phyloP scores from a whole-genome alignment of 2,329 filamentous ascomycete species.

The Sphaerulina vaccinii region DNA sequence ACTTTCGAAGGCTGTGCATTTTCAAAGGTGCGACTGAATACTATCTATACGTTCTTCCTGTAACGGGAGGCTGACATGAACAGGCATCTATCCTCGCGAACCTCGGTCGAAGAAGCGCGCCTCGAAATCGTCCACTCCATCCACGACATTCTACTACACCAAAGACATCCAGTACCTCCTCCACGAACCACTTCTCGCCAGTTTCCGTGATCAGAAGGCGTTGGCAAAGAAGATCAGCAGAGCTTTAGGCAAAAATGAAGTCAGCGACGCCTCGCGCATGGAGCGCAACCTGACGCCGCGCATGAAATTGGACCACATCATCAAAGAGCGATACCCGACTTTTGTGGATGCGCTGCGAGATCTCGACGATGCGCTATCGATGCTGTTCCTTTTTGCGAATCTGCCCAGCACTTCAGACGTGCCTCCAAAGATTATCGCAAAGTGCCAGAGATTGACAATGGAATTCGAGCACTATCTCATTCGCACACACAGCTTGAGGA shows the following conservation, averaged over 20 bases:
- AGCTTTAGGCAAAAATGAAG: constrained; percentile 87
- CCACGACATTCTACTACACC: constrained; percentile 87
- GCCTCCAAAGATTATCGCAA: constrained; percentile 90
- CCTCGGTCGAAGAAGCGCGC: constrained; percentile 97
- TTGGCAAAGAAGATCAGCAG: constrained; percentile 96
- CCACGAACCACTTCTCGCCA: constrained; percentile 88
- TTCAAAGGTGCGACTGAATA: constrained; percentile 72
- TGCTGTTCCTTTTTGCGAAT: constrained; percentile 97
- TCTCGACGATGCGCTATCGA: constrained; percentile 91
- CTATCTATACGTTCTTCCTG: not conserved
- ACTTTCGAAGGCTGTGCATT: constrained; percentile 97
- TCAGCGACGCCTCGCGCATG: constrained; percentile 80
- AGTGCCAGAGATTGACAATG: constrained; percentile 87
- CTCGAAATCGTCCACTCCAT: constrained; percentile 82
- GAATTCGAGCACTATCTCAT: constrained; percentile 99
- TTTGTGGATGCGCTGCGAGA: constrained; percentile 93
- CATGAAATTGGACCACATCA: constrained; percentile 92
- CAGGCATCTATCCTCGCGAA: constrained; percentile 92
- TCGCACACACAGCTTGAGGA: constrained; percentile 82
- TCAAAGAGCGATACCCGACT: constrained; percentile 96
- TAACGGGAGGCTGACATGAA: not conserved
- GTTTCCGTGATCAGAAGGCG: constrained; percentile 95
- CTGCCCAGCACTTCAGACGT: constrained; percentile 86
- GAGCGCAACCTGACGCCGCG: constrained; percentile 89
- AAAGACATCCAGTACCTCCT: constrained; percentile 98